Percentiles rank a stretch among this genome's conserved stretches.
Evolutionary conservation across 2,329 filamentous ascomycete species (phyloP).

Genomic region (Nemania sp.): DNA sequence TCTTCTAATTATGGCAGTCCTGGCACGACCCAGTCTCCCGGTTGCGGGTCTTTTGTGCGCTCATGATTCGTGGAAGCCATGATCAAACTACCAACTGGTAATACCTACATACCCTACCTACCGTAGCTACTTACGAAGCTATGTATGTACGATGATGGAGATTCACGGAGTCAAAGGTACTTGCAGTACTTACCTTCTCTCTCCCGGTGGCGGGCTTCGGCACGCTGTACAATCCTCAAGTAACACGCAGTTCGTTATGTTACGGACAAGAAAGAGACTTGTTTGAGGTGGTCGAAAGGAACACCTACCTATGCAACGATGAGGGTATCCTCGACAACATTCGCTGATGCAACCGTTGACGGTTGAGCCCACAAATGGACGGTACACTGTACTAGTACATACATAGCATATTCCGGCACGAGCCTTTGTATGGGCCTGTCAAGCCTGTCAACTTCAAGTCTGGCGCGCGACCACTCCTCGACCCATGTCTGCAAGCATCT

Average conservation of each 20-base stretch:
- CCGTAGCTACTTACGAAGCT: neutral
- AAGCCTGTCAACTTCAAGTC: conserved; percentile 27
- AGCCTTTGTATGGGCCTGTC: conserved; percentile 24
- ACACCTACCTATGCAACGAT: conserved; percentile 2
- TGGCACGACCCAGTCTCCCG: conserved; percentile 44
- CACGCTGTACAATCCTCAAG: conserved; percentile 1
- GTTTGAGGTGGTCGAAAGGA: conserved; percentile 25
- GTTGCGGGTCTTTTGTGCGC: conserved; percentile 40
- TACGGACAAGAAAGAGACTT: conserved; percentile 20
- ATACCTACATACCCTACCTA: neutral
- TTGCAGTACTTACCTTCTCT: neutral
- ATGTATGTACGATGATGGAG: conserved; percentile 11
- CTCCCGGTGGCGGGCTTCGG: conserved; percentile 10
- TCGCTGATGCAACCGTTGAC: conserved; percentile 20
- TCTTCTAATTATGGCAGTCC: conserved; percentile 45
- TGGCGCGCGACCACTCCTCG: conserved; percentile 32
- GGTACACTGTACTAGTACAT: conserved; percentile 3
- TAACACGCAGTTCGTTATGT: conserved; percentile 19
- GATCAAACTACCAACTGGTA: neutral
- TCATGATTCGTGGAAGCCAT: conserved; percentile 30
- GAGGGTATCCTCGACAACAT: conserved; percentile 19
- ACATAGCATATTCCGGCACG: conserved; percentile 6
- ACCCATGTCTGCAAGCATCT: conserved; percentile 34
- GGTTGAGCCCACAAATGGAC: neutral
- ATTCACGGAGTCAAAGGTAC: conserved; percentile 12